Base-by-base conservation (phyloP, 768 basidiomycete species). In the Termitomyces sp. region DNA sequence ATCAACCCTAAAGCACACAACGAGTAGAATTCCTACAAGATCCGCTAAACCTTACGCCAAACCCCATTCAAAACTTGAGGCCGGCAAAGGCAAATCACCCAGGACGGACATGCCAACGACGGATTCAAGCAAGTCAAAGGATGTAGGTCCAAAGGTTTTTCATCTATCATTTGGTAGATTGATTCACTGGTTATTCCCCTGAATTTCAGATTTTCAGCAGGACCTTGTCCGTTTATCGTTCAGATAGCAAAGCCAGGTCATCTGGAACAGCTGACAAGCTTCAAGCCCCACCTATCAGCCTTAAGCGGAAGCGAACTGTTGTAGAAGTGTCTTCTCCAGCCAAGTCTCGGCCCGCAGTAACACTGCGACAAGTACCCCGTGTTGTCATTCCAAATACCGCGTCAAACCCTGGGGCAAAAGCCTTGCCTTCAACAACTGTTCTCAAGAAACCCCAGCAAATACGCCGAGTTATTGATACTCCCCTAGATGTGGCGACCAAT, bases 21-120 rank as follows among this genome's bases (percentile, higher is more conserved):
- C 75, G 0, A 85, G 86, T 69, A 77, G 78, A 67, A 88, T 88
- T 64, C 86, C 86, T 18, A 54, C 53, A n/a, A 77, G 86, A 59
- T 82, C 84, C 44, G 78, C 68, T 27, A 87, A 86, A 55, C 86
- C 85, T 3, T 88, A 87, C 68, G 71, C 78, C 33, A 76, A 82
- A 58, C 76, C 76, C 52, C 47, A 62, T 34, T 22, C 59, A 61
- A 41, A 62, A 57, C 3, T 52, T 27, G 48, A 58, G 41, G 31
- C 44, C 11, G 54, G 56, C 54, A 61, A 58, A 56, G 52, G 22
- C 55, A 49, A 60, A 45, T 39, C 58, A 5, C 46, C 62, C 50
- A 67, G 68, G 47, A 64, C 57, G 47, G 64, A 63, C 12, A 67
- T 67, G 57, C 53, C 61, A 15, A 58, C 66, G 6, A 68, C 65